Conservation (phyloP, 352 stramenopile species). For the Vaucheria bursata region DNA sequence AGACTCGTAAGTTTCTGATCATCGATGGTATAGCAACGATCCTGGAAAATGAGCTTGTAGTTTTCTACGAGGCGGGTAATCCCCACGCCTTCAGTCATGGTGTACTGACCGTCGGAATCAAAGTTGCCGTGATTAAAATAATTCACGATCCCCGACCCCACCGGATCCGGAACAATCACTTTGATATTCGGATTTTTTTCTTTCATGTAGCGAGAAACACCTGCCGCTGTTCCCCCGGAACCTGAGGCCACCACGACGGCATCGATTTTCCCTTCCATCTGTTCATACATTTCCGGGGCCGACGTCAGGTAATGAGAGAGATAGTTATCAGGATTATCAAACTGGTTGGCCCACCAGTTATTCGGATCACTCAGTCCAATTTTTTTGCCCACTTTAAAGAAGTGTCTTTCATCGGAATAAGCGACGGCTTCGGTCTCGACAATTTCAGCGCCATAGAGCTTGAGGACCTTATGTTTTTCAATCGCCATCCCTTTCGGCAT, state of each 20-base stretch:
- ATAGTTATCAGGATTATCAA: not conserved
- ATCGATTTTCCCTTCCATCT: not conserved
- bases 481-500: not conserved
- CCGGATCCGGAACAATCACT: not conserved
- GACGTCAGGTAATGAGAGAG: not conserved
- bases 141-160: not conserved
- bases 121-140: not conserved
- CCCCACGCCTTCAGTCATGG: not conserved
- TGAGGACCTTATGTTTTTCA: not conserved
- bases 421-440: not conserved
- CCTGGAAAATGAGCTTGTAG: not conserved
- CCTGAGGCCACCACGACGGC: not conserved
- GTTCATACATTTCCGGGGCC: slow-evolving; percentile 2
- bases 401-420: not conserved
- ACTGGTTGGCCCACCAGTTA: not conserved
- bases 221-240: not conserved
- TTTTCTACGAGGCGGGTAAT: not conserved
- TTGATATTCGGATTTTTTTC: slow-evolving; percentile 1
- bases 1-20: not conserved
- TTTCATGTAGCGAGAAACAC: not conserved
- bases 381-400: not conserved
- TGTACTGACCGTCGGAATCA: not conserved
- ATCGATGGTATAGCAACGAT: not conserved
- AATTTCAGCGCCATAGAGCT: not conserved
- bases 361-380: not conserved